Conservation (phyloP, 345 rosid species). For the Eucalyptus sp. region DNA sequence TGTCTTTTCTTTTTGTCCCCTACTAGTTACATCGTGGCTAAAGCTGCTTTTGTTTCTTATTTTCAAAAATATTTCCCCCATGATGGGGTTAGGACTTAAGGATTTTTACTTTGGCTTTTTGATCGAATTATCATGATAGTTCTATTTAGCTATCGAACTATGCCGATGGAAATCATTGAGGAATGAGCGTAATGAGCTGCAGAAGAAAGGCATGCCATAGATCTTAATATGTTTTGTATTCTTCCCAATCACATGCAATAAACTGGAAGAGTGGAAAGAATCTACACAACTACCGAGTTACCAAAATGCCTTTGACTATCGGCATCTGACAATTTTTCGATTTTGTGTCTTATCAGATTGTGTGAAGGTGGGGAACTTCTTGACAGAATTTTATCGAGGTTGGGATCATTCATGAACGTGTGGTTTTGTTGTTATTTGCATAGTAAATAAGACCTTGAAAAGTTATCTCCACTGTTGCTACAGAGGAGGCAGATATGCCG, state of each 20-base stretch:
- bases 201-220: background rate
- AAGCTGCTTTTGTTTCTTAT: background rate
- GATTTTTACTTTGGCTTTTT: background rate
- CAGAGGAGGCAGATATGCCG: slow-evolving; percentile 92
- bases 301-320: background rate
- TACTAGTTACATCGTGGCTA: background rate
- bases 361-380: slow-evolving; percentile 96
- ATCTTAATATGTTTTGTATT: background rate
- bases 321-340: background rate
- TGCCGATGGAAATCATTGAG: background rate
- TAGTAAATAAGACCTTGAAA: background rate
- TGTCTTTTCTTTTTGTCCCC: slow-evolving; percentile 5
- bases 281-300: background rate
- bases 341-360: slow-evolving; percentile 34
- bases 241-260: background rate
- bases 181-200: background rate
- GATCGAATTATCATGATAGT: background rate
- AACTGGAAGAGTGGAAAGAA: background rate
- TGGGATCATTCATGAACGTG: background rate
- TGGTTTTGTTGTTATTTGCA: background rate
- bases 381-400: slow-evolving; percentile 90
- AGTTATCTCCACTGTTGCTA: background rate
- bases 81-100: background rate
- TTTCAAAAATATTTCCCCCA: background rate
- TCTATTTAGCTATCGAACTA: background rate